Evolutionary conservation across 495 filamentous ascomycete species (phyloP).

Genomic region (Aspergillus nidulans): DNA sequence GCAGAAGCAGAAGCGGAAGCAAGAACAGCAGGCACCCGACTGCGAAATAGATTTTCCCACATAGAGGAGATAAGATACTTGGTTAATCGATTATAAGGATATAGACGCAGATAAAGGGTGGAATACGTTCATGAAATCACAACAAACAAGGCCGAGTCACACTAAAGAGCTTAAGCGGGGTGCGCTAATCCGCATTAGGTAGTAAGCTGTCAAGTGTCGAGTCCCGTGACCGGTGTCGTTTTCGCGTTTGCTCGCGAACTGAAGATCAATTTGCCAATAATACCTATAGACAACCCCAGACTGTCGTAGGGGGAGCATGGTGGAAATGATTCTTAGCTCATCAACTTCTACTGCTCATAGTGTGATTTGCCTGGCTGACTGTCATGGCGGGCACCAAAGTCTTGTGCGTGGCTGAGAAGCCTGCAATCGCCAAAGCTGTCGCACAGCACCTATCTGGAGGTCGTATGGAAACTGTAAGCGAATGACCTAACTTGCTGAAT

Average conservation of each 20-base stretch:
- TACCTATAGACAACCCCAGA: too few relatives aligned
- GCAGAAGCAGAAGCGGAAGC: slow-evolving; percentile 6
- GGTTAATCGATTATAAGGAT: too few relatives aligned
- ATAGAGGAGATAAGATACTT: slow-evolving; percentile 4
- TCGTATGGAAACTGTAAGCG: slow-evolving; percentile 61
- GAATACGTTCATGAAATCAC: neutral
- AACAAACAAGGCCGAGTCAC: slow-evolving; percentile 4
- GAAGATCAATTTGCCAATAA: too few relatives aligned
- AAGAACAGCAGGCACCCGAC: neutral
- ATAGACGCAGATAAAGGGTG: too few relatives aligned
- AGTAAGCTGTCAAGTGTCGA: neutral
- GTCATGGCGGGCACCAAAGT: slow-evolving; percentile 47
- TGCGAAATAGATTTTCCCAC: slow-evolving; percentile 7
- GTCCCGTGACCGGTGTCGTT: slow-evolving; percentile 12
- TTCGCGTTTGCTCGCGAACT: too few relatives aligned
- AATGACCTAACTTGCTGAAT: slow-evolving; percentile 2
- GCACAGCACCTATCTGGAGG: slow-evolving; percentile 82
- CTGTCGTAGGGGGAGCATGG: neutral
- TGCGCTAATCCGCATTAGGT: neutral
- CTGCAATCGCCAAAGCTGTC: slow-evolving; percentile 92
- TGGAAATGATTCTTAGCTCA: neutral
- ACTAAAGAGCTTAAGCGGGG: neutral
- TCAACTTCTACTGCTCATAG: neutral
- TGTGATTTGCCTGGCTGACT: neutral
- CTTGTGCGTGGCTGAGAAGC: slow-evolving; percentile 95